Conservation (phyloP, 2,329 filamentous ascomycete species). For the Aspergillus cejpii region DNA sequence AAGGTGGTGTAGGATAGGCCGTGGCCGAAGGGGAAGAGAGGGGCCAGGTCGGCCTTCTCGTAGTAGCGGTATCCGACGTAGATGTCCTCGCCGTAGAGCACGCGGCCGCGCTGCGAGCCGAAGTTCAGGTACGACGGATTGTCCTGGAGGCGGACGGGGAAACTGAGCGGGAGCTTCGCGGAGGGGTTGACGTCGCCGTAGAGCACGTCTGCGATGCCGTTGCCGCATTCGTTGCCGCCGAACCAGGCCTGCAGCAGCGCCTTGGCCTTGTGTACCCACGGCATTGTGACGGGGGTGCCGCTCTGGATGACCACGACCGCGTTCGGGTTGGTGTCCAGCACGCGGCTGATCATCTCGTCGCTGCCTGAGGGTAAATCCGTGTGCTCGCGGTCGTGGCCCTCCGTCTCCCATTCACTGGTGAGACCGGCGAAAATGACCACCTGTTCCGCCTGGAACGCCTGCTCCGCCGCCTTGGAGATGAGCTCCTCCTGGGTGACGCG, state of each 20-base stretch:
- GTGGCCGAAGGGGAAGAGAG: slow-evolving; percentile 72
- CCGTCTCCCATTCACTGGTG: slow-evolving; percentile 75
- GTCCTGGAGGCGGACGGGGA: slow-evolving; percentile 61
- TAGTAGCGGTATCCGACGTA: slow-evolving; percentile 79
- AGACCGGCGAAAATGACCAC: slow-evolving; percentile 72
- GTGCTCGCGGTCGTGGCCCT: slow-evolving; percentile 56
- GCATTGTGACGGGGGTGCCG: slow-evolving; percentile 59
- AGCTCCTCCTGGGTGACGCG: slow-evolving; percentile 53
- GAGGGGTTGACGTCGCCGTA: slow-evolving; percentile 68
- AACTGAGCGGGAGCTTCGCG: slow-evolving; percentile 67
- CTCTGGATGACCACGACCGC: slow-evolving; percentile 70
- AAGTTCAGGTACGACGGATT: slow-evolving; percentile 74
- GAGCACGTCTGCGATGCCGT: slow-evolving; percentile 70
- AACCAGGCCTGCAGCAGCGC: slow-evolving; percentile 75
- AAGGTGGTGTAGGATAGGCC: slow-evolving; percentile 74
- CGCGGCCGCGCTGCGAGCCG: slow-evolving; percentile 60
- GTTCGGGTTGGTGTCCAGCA: slow-evolving; percentile 60
- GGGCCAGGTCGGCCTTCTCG: slow-evolving; percentile 59
- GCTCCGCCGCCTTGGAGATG: slow-evolving; percentile 59
- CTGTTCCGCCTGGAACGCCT: slow-evolving; percentile 65
- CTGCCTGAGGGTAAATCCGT: slow-evolving; percentile 53
- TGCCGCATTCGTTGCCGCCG: slow-evolving; percentile 78
- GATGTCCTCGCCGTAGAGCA: slow-evolving; percentile 71
- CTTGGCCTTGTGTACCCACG: slow-evolving; percentile 41
- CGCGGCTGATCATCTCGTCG: slow-evolving; percentile 56